phyloP scores from a whole-genome alignment of 2,329 filamentous ascomycete species.

The Thelonectria rubi region DNA sequence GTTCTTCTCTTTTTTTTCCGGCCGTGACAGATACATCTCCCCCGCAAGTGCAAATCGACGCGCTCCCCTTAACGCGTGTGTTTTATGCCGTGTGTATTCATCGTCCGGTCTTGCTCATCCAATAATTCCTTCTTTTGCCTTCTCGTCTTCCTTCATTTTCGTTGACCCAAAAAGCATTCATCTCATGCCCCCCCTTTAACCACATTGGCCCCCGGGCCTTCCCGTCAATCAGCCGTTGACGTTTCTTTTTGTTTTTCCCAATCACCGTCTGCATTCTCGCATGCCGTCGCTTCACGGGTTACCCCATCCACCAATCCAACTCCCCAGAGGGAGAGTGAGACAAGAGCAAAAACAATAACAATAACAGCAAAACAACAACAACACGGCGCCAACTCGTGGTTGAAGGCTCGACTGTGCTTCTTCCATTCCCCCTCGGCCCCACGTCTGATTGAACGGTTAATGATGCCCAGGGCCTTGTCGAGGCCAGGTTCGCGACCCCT shows the following conservation, averaged over 20 bases:
- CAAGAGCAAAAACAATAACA: constrained; percentile 14
- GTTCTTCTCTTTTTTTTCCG: constrained; percentile 19
- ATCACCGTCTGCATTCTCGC: constrained; percentile 25
- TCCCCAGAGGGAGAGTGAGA: constrained; percentile 5
- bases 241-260: constrained; percentile 17
- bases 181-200: background rate
- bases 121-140: constrained; percentile 8
- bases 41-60: constrained; percentile 37
- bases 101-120: constrained; percentile 1
- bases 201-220: constrained; percentile 13
- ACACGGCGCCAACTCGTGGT: constrained; percentile 12
- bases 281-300: constrained; percentile 17
- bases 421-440: constrained; percentile 19
- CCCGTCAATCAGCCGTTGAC: constrained; percentile 21
- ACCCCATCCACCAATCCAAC: constrained; percentile 15
- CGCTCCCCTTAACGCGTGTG: constrained; percentile 34
- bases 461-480: constrained; percentile 36
- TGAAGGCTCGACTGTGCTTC: background rate
- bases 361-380: constrained; percentile 12
- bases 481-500: constrained; percentile 41
- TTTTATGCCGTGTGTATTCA: background rate
- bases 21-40: constrained; percentile 31
- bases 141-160: constrained; percentile 3
- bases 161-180: constrained; percentile 8
- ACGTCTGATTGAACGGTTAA: constrained; percentile 28